These are phyloP conservation scores for Apophysomyces ossiformis DNA, from an alignment of 371 early-diverging fungal genomes.

Conservation along the genomic window DNA sequence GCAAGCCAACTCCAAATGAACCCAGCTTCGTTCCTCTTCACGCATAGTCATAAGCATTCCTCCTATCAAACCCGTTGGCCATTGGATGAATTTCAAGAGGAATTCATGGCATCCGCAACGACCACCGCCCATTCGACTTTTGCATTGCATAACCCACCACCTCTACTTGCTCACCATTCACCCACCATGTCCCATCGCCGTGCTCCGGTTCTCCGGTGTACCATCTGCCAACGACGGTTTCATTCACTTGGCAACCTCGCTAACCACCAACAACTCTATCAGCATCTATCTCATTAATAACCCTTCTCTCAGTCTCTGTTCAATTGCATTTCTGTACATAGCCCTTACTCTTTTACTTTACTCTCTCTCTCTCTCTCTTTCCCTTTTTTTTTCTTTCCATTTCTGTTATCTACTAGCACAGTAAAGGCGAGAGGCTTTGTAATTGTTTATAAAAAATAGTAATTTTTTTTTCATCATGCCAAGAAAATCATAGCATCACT, in stretches of 20 bases:
- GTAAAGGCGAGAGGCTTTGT: too few relatives aligned
- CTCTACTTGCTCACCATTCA: background rate
- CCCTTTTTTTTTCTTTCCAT: background rate
- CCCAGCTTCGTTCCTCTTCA: background rate
- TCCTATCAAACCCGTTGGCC: background rate
- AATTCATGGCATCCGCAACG: conserved; percentile 3
- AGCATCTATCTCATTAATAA: conserved; percentile 10
- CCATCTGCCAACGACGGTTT: conserved; percentile 18
- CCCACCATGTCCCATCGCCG: background rate
- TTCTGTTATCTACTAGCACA: too few relatives aligned
- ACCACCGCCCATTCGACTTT: background rate
- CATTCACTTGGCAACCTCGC: conserved; percentile 20
- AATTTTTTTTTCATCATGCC: too few relatives aligned
- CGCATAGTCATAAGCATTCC: background rate
- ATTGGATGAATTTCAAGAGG: background rate
- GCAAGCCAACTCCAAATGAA: conserved; percentile 9
- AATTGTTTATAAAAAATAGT: too few relatives aligned
- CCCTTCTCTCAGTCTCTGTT: background rate
- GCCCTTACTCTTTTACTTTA: background rate
- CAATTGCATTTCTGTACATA: background rate
- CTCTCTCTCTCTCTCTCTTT: background rate
- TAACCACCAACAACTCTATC: conserved; percentile 22
- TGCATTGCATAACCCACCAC: background rate
- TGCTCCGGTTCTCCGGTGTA: conserved; percentile 13
- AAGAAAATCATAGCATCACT: too few relatives aligned